Evolutionary conservation across 257 asterid species (phyloP), one percentile per base, ranked within the genome.

Genomic region (Striga asiatica): DNA sequence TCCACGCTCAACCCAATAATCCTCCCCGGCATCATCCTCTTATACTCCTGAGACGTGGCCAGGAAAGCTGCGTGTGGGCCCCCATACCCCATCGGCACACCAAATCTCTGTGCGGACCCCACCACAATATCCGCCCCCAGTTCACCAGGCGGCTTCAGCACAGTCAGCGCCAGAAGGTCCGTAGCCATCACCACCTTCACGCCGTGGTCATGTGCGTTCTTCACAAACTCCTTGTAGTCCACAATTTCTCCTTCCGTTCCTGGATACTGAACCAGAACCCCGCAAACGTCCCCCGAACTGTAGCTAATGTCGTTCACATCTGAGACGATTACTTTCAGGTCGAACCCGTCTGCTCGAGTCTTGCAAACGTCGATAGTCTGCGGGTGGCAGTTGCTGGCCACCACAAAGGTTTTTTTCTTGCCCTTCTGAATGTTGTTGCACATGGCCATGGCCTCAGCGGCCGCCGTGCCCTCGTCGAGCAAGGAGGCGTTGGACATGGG

Each of bases 361-460:
- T 77, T 50, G 50, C 99, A 92, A 10, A 92, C 51, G 62, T 92
- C 95, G 10, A 84, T 84, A 6, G 97, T 92, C 80, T 92, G 99
- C 0, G 99, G 95, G 48, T 92, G 99, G 54, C 99, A 92, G 29
- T 92, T 92, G 66, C 80, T 82, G 7, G 99, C 94, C 46, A 92
- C 79, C 5, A 92, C 51, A 59, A 92, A 92, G 5, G 97, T 92
- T 66, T 88, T 92, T 77, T 77, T 84, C 69, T 92, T 92, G 12
- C 99, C 94, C 71, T 49, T 91, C 0, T 53, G 76, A 18, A 88
- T 92, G 52, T 92, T 92, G 58, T 88, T 92, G 56, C 99, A 92
- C 99, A 92, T 92, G 8, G 99, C 93, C 99, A 92, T 92, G 21
- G 99, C 99, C 79, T 92, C 99, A 8, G 99, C 99, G 0, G 99